phyloP scores from a whole-genome alignment of 1,284 basidiomycete genomes.

The Trametes versicolor region DNA sequence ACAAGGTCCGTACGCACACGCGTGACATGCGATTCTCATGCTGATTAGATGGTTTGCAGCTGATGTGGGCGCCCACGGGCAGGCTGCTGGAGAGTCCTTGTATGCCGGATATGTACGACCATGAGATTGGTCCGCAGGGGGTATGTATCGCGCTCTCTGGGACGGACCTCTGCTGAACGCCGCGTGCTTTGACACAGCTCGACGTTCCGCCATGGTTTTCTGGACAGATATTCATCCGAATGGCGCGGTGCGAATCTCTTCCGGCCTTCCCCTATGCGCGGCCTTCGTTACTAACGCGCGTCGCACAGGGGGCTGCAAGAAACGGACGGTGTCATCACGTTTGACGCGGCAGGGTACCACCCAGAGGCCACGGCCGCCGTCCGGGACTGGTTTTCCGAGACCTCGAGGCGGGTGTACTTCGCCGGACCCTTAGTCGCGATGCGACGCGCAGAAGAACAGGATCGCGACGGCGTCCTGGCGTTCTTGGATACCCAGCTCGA shows the following conservation, averaged over 20 bases:
- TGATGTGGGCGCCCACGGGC: conserved; percentile 9
- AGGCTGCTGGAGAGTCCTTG: conserved; percentile 23
- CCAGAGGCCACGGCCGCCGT: conserved; percentile 17
- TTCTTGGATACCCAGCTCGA: conserved; percentile 1
- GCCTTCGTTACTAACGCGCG: background rate
- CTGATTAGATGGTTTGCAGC: background rate
- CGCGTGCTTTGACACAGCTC: background rate
- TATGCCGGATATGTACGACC: conserved; percentile 36
- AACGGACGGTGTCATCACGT: conserved; percentile 29
- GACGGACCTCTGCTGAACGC: no score
- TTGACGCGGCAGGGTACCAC: conserved; percentile 30
- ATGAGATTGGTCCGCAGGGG: conserved; percentile 32
- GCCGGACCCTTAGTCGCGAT: conserved; percentile 23
- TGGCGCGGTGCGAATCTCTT: conserved; percentile 12
- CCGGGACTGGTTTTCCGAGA: conserved; percentile 25
- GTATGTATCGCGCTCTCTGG: conserved; percentile 20
- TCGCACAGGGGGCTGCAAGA: conserved; percentile 14
- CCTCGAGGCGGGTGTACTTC: conserved; percentile 19
- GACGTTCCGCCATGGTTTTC: background rate
- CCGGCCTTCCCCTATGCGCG: no score
- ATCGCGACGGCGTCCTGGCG: background rate
- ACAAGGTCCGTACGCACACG: conserved; percentile 15
- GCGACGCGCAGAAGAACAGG: background rate
- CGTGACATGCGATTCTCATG: background rate
- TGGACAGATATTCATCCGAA: conserved; percentile 13